A percentile compares a stretch with the other conserved stretches of the same genome.
phyloP scores from a whole-genome alignment of 495 filamentous ascomycete genomes.

The Penicillium lividum region DNA sequence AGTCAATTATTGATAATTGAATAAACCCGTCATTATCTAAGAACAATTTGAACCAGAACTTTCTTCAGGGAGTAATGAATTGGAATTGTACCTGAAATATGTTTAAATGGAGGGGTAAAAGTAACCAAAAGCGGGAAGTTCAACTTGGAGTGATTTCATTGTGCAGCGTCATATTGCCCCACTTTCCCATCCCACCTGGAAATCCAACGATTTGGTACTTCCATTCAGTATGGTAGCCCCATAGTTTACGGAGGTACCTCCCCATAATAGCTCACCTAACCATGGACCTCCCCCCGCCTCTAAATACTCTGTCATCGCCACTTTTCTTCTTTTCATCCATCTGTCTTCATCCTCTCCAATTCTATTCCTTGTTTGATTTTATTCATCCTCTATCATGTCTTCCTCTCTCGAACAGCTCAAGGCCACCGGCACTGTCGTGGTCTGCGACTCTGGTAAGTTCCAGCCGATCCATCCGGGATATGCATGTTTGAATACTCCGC shows the following conservation, averaged over 20 bases:
- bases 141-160: conserved; percentile 23
- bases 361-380: not conserved
- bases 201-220: conserved; percentile 19
- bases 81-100: not conserved
- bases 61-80: not conserved
- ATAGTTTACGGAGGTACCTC: conserved; percentile 21
- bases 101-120: conserved; percentile 13
- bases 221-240: conserved; percentile 1
- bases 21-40: not conserved
- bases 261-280: conserved; percentile 14
- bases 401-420: conserved; percentile 95
- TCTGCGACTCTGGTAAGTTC: conserved; percentile 89
- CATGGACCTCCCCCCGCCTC: conserved; percentile 26
- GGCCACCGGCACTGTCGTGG: conserved; percentile 90
- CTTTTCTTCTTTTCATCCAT: conserved; percentile 28
- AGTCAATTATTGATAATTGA: not conserved
- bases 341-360: conserved; percentile 8
- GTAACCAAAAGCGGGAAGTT: not conserved
- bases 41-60: not conserved
- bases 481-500: conserved; percentile 17
- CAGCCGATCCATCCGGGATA: conserved; percentile 6
- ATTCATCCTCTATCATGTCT: conserved; percentile 59
- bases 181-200: conserved; percentile 31
- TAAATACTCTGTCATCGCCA: conserved; percentile 34
- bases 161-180: conserved; percentile 42